Conservation (phyloP, 2,329 filamentous ascomycete species). For the Tolypocladium pustulatum region DNA sequence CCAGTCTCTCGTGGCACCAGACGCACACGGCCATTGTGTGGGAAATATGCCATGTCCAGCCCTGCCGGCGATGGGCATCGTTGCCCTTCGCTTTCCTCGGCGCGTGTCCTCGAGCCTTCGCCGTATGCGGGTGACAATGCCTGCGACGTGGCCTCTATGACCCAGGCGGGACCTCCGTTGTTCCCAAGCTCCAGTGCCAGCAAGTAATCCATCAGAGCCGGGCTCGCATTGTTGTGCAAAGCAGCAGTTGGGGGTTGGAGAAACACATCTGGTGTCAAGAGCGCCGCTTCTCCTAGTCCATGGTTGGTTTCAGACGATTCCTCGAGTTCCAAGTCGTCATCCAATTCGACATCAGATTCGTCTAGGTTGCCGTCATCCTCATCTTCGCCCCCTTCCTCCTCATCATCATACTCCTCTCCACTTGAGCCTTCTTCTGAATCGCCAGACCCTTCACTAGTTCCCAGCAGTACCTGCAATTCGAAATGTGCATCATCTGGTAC, state of each 20-base stretch:
- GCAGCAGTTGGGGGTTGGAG: neutral
- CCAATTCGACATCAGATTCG: constrained; percentile 6
- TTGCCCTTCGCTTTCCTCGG: constrained; percentile 1
- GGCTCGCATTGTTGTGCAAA: neutral
- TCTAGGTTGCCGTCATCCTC: constrained; percentile 9
- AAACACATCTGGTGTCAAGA: neutral
- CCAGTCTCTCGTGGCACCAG: constrained; percentile 6
- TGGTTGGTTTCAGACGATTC: neutral
- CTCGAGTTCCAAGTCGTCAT: neutral
- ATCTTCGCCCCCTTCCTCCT: constrained; percentile 8
- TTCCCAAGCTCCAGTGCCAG: neutral
- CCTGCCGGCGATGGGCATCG: neutral
- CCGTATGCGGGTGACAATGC: neutral
- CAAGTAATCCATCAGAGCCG: neutral
- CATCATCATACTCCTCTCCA: constrained; percentile 8
- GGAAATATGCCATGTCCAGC: constrained; percentile 24
- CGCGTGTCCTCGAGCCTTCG: too few species aligned
- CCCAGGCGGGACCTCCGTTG: neutral
- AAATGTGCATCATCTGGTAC: neutral
- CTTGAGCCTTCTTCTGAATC: neutral
- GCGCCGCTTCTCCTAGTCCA: neutral
- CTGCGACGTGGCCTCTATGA: neutral
- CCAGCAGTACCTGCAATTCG: neutral
- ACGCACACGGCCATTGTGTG: constrained; percentile 17
- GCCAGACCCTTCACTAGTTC: too few species aligned